Evolutionary conservation across 2,329 filamentous ascomycete species (phyloP).

Genomic region (Elsinoe batatas): DNA sequence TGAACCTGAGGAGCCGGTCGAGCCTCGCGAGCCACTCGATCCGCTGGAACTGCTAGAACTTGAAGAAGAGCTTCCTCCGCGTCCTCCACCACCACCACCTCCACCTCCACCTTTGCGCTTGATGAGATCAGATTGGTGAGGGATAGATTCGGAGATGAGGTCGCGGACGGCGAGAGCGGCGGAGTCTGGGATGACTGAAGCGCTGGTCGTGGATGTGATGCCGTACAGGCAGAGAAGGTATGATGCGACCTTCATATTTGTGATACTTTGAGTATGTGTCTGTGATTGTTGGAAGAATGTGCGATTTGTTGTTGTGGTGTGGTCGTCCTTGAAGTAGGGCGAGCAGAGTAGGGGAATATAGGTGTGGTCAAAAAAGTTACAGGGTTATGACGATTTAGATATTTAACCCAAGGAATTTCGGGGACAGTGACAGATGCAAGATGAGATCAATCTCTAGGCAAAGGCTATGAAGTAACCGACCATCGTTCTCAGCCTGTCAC

Average conservation of each 20-base stretch:
- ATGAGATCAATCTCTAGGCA: slow-evolving; percentile 8
- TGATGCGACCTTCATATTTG: background rate
- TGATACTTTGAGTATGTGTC: too few relatives aligned
- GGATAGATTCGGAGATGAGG: background rate
- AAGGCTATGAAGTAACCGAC: slow-evolving; percentile 3
- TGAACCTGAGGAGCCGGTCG: background rate
- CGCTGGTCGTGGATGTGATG: background rate
- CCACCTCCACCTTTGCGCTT: slow-evolving; percentile 10
- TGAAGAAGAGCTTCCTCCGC: background rate
- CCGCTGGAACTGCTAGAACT: background rate
- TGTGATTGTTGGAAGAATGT: background rate
- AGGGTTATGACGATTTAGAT: slow-evolving; percentile 2
- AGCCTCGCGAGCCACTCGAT: background rate
- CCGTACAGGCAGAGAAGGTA: slow-evolving; percentile 10
- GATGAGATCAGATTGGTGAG: background rate
- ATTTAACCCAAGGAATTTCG: slow-evolving; percentile 1
- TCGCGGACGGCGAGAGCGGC: background rate
- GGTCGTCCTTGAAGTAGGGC: background rate
- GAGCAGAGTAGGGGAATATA: slow-evolving; percentile 28
- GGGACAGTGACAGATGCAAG: slow-evolving; percentile 1
- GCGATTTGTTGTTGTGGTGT: background rate
- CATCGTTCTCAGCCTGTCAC: background rate
- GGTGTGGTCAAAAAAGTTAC: background rate
- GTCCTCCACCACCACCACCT: background rate
- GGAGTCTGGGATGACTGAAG: background rate